Conservation (phyloP, 176 grass and related monocot genomes). For the Zoysia japonica region DNA sequence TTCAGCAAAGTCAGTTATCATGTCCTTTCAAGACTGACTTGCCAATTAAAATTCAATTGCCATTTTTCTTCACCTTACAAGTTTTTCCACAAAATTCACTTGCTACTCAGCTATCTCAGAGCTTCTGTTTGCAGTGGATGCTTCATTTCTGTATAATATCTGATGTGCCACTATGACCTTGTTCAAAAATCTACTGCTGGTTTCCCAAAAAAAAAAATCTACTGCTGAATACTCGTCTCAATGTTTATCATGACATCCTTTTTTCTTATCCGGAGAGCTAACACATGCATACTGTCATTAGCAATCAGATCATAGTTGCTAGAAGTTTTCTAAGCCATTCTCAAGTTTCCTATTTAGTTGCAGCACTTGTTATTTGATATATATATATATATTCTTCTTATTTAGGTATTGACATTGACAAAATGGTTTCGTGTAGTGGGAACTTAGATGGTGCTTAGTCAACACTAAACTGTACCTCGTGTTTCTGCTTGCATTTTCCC, state of each 20-base stretch:
- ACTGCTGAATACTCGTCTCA: background rate
- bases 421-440: background rate
- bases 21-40: background rate
- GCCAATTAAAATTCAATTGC: background rate
- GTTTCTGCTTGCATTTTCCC: constrained; percentile 18
- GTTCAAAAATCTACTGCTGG: background rate
- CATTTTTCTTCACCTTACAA: background rate
- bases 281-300: background rate
- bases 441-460: background rate
- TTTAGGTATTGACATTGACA: background rate
- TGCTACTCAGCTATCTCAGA: background rate
- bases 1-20: background rate
- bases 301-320: background rate
- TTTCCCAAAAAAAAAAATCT: no score
- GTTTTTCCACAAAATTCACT: background rate
- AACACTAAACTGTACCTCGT: background rate
- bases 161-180: background rate
- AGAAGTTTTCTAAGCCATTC: background rate
- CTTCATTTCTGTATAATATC: background rate
- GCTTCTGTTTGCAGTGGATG: background rate
- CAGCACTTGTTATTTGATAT: background rate
- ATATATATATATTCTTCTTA: constrained; percentile 7
- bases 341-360: background rate
- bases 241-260: background rate
- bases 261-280: background rate